phyloP scores from a whole-genome alignment of 2,329 filamentous ascomycete genomes.

The Truncatella angustata region DNA sequence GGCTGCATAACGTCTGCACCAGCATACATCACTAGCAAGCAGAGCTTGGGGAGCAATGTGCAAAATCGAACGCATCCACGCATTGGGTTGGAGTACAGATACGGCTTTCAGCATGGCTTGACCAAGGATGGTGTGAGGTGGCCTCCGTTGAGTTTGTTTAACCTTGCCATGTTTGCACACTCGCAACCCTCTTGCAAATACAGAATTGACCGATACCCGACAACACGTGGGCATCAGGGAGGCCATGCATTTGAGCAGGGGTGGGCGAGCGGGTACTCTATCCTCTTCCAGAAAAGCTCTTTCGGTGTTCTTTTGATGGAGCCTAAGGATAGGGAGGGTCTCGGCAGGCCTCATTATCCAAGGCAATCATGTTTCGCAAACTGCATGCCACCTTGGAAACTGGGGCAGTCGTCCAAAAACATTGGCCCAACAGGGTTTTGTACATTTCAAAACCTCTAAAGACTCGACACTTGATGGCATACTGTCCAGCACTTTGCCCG shows the following conservation, averaged over 20 bases:
- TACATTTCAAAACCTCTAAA: too few species aligned
- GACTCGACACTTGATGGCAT: too few species aligned
- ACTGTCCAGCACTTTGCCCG: too few species aligned
- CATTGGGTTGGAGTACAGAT: not conserved
- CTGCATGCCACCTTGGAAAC: too few species aligned
- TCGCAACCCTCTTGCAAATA: too few species aligned
- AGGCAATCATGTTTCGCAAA: not conserved
- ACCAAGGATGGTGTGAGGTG: not conserved
- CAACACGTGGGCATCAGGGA: conserved; percentile 4
- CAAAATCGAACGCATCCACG: not conserved
- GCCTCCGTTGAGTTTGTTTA: not conserved
- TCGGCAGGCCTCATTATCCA: not conserved
- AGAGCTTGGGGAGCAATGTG: not conserved
- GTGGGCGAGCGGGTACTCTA: not conserved
- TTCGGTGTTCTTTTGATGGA: not conserved
- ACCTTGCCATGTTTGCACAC: too few species aligned
- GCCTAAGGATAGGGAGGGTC: not conserved
- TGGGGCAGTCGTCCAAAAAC: too few species aligned
- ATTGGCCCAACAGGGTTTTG: too few species aligned
- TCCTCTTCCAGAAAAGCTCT: conserved; percentile 4
- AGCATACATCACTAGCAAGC: not conserved
- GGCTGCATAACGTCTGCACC: not conserved
- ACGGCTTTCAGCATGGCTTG: not conserved
- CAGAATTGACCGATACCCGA: conserved; percentile 1
- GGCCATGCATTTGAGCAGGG: not conserved